Conservation (phyloP, 805 yeast species). For the Cyberlindnera bimundalis region DNA sequence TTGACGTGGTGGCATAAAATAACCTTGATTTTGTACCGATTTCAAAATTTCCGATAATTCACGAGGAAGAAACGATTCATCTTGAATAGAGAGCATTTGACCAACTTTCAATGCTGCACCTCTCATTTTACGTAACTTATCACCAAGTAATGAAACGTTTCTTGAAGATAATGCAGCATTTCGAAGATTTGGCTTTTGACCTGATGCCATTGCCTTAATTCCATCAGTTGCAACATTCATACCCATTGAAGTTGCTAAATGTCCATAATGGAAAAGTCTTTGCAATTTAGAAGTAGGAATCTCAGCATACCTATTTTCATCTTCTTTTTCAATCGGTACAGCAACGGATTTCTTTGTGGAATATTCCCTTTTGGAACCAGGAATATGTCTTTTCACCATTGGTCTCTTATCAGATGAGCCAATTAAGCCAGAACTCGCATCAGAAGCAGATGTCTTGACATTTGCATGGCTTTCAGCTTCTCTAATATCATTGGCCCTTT, state of each 20-base stretch:
- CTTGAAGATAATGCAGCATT: constrained; percentile 69
- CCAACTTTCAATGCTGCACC: constrained; percentile 99
- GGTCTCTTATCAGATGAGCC: constrained; percentile 10
- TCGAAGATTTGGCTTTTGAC: constrained; percentile 47
- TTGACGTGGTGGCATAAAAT: constrained; percentile 94
- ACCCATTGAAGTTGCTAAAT: constrained; percentile 89
- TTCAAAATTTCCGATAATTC: constrained; percentile 79
- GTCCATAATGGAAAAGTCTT: constrained; percentile 88
- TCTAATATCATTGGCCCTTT: constrained; percentile 12
- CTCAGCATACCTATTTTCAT: constrained; percentile 52
- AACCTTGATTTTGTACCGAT: constrained; percentile 89
- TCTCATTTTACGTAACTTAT: constrained; percentile 87
- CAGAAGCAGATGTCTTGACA: constrained; percentile 3
- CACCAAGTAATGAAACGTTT: constrained; percentile 84
- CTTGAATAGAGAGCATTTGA: constrained; percentile 96
- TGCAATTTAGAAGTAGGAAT: constrained; percentile 89
- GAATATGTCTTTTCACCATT: too few species aligned
- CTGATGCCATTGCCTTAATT: constrained; percentile 59
- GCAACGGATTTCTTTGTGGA: constrained; percentile 15
- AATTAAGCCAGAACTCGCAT: not conserved
- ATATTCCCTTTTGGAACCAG: constrained; percentile 13
- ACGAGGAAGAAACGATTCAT: constrained; percentile 74
- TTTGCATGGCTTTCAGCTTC: not conserved
- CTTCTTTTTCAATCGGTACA: constrained; percentile 15
- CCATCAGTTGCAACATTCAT: constrained; percentile 79